phyloP scores from a whole-genome alignment of 2,329 filamentous ascomycete genomes.

The Aquanectria penicillioides region DNA sequence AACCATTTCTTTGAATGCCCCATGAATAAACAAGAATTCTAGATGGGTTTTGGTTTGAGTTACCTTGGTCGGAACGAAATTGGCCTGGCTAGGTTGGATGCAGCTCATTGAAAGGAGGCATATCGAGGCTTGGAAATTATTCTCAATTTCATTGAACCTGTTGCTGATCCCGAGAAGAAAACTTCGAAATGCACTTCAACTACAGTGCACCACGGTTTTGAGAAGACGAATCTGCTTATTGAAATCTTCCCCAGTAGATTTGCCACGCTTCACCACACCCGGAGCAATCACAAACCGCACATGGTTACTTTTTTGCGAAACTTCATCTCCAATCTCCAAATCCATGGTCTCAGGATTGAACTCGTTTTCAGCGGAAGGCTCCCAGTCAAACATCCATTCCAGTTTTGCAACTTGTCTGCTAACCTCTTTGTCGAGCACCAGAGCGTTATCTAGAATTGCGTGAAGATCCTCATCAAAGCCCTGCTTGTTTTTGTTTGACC shows the following conservation, averaged over 20 bases:
- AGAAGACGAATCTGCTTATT: background rate
- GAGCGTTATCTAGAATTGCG: constrained; percentile 1
- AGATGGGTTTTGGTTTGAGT: too few relatives aligned
- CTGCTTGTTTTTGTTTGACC: background rate
- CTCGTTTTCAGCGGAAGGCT: background rate
- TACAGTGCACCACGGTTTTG: background rate
- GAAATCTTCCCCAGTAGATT: background rate
- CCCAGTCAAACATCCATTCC: background rate
- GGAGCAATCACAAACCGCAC: constrained; percentile 3
- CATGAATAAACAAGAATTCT: too few relatives aligned
- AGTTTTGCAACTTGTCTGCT: background rate
- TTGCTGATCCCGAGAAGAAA: too few relatives aligned
- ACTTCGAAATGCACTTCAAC: background rate
- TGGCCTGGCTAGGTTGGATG: too few relatives aligned
- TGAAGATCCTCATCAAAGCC: constrained; percentile 1
- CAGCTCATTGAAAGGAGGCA: too few relatives aligned
- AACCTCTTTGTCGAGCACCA: constrained; percentile 1
- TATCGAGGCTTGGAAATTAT: too few relatives aligned
- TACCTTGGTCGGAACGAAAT: too few relatives aligned
- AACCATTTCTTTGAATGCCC: too few relatives aligned
- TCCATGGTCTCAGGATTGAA: background rate
- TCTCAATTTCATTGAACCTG: background rate
- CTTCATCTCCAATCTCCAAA: background rate
- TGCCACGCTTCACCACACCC: background rate
- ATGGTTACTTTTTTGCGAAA: background rate